Base-by-base conservation (phyloP, 805 yeast species). In the Jamesozyma piceae region DNA sequence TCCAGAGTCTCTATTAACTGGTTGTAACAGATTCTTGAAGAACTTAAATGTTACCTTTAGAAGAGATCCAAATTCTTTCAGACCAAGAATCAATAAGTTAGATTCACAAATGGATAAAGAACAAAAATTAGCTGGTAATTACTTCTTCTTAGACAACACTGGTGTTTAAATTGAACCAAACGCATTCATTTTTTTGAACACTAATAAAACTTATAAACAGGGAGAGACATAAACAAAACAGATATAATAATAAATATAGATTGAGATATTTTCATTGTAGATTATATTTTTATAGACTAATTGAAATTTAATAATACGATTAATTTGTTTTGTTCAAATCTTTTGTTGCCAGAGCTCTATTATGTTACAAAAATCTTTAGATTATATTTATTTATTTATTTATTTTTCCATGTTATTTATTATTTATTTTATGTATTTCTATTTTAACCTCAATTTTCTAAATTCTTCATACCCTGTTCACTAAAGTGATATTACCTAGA, bases 41-140 rank as follows among this genome's bases (percentile, higher is more conserved):
- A 90, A 88, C 66, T 78, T 92, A 73, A 86, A 90, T 56, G 98
- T 92, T 48, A 92, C 98, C 2, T 92, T 92, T 73, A 86, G 99
- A 80, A 87, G 99, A 74, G 99, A 92, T 71, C 97, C 99, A 58
- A 87, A 80, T 64, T 85, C 96, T 44, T 92, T 78, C 77, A 83
- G 99, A 71, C 99, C 99, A 60, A 85, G 99, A 78, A 92, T 92
- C 66, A 92, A 92, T 74, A 92, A 92, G 70, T 71, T 86, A 62
- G 97, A 85, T 61, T 89, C 97, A 42, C 99, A 92, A 74, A 87
- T 92, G 95, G 99, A 92, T 68, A 92, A 83, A 70, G 97, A 92
- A 71, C 99, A 92, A 69, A 92, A 92, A 71, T 62, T 77, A 35
- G 61, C 78, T 39, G 98, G 98, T 48, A 89, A 90, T 74, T 92